A percentile compares a stretch with the other conserved stretches of the same genome.
Evolutionary conservation across 805 yeast genomes (phyloP).

Genomic region (Kodamaea jinghongensis): DNA sequence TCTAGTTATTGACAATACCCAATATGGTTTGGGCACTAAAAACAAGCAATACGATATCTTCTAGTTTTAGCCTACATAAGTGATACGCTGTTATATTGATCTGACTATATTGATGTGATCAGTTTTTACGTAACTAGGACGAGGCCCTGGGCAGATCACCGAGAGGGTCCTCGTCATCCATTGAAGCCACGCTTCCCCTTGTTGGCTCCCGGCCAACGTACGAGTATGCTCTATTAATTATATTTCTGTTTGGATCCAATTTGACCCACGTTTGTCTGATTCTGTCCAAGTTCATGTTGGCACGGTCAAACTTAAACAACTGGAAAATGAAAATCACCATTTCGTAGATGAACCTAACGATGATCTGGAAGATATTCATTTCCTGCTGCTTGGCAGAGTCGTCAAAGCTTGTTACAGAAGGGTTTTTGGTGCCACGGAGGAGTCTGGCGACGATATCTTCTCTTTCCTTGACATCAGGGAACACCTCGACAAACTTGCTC

Average conservation of each 20-base stretch:
- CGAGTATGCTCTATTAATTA: conserved; percentile 36
- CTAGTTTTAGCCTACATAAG: no score
- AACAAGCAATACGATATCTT: no score
- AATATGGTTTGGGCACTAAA: no score
- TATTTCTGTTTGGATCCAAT: conserved; percentile 39
- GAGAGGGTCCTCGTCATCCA: neutral
- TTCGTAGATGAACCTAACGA: conserved; percentile 34
- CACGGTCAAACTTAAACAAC: conserved; percentile 37
- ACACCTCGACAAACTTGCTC: conserved; percentile 31
- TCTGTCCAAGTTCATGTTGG: conserved; percentile 42
- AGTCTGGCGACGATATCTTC: conserved; percentile 24
- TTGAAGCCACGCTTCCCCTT: conserved; percentile 7
- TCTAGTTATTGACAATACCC: no score
- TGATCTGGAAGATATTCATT: conserved; percentile 16
- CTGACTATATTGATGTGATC: no score
- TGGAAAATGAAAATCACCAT: conserved; percentile 30
- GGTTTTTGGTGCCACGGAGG: conserved; percentile 7
- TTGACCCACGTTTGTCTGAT: conserved; percentile 37
- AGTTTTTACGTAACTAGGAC: no score
- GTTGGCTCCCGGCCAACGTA: conserved; percentile 24
- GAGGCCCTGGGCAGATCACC: no score
- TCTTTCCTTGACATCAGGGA: conserved; percentile 27
- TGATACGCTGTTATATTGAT: no score
- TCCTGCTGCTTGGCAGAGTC: neutral
- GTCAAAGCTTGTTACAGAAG: neutral